Evolutionary conservation across 2,329 filamentous ascomycete species (phyloP).

Genomic region (Cordyceps farinosa): DNA sequence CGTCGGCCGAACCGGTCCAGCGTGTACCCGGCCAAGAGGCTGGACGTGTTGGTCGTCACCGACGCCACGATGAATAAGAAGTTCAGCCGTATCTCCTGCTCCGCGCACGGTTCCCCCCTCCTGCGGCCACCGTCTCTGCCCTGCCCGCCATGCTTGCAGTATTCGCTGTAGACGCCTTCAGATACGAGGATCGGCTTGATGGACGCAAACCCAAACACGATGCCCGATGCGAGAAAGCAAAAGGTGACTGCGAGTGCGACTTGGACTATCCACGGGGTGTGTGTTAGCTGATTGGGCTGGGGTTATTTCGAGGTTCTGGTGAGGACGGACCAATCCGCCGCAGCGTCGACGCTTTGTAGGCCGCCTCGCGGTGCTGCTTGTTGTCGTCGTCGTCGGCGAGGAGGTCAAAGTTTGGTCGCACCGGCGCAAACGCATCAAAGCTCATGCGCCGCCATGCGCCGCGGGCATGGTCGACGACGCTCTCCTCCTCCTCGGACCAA

Average conservation of each 20-base stretch:
- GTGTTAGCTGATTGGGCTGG: not conserved
- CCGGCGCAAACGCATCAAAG: constrained; percentile 6
- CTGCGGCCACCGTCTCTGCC: constrained; percentile 25
- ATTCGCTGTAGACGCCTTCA: constrained; percentile 66
- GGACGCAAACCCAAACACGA: constrained; percentile 82
- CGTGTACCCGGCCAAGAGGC: constrained; percentile 79
- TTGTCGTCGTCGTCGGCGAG: not conserved
- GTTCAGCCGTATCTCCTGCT: constrained; percentile 62
- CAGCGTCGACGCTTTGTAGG: constrained; percentile 12
- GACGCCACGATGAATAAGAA: constrained; percentile 91
- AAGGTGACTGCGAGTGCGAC: constrained; percentile 65
- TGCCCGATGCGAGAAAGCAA: constrained; percentile 73
- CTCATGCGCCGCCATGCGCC: constrained; percentile 15
- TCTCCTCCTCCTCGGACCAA: not conserved
- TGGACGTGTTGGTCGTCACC: constrained; percentile 82
- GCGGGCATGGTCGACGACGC: not conserved
- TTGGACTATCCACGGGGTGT: constrained; percentile 50
- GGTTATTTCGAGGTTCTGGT: not conserved
- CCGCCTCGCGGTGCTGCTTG: constrained; percentile 2
- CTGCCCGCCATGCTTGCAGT: constrained; percentile 42
- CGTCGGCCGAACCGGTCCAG: constrained; percentile 79
- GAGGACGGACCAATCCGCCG: not conserved
- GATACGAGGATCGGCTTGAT: constrained; percentile 75
- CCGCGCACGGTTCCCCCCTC: constrained; percentile 37
- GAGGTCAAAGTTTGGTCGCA: not conserved